Percentiles rank a stretch among this genome's conserved stretches.
phyloP scores from a whole-genome alignment of 2,329 filamentous ascomycete species.

The Botryotinia narcissicola region DNA sequence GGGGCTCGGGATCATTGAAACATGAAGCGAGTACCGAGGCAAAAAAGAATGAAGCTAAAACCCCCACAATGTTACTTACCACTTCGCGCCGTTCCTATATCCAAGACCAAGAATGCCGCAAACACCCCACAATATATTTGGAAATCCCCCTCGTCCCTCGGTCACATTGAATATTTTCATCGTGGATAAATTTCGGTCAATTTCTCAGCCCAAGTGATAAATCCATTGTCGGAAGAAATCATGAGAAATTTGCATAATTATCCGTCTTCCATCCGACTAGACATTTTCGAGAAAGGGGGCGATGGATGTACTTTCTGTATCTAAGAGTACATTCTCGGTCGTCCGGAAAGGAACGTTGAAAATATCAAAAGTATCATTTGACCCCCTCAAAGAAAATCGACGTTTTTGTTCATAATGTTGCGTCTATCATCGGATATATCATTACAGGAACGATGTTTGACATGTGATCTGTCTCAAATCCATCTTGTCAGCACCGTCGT shows the following conservation, averaged over 20 bases:
- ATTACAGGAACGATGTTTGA: background rate
- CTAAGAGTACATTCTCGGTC: constrained; percentile 8
- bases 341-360: constrained; percentile 2
- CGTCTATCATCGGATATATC: background rate
- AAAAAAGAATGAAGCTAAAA: background rate
- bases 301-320: background rate
- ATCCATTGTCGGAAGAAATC: background rate
- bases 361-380: constrained; percentile 15
- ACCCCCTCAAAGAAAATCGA: background rate
- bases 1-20: constrained; percentile 10
- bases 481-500: background rate
- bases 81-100: background rate
- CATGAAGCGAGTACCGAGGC: constrained; percentile 16
- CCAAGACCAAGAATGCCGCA: background rate
- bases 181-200: background rate
- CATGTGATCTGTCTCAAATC: background rate
- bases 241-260: background rate
- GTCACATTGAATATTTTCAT: background rate
- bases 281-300: background rate
- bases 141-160: background rate
- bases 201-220: background rate
- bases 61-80: constrained; percentile 3
- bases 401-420: background rate
- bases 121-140: background rate
- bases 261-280: background rate